These are phyloP conservation scores for Incumbomyces delicatus DNA, from an alignment of 2,329 filamentous ascomycete species.

Conservation along the genomic window DNA sequence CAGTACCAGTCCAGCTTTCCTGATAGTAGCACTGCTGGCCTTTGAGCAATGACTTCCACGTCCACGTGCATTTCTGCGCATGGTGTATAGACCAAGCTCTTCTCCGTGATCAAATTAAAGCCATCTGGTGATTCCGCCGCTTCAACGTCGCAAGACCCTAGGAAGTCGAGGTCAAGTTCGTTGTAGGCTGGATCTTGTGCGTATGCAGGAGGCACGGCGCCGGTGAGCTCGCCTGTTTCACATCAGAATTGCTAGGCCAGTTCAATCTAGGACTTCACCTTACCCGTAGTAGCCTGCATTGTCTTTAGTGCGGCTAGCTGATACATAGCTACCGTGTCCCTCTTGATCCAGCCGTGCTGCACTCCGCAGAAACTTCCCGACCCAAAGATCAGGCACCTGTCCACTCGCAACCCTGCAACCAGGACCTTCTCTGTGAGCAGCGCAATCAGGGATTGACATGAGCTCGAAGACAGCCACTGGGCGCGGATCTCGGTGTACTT, in stretches of 20 bases:
- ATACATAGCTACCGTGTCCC: not conserved
- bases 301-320: conserved; percentile 5
- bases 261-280: not conserved
- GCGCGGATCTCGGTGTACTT: not conserved
- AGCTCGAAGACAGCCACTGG: conserved; percentile 2
- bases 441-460: not conserved
- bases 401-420: not conserved
- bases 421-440: conserved; percentile 1
- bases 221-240: not conserved
- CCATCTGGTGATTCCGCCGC: not conserved
- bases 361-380: conserved; percentile 6
- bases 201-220: not conserved
- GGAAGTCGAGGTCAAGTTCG: conserved; percentile 6
- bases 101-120: conserved; percentile 5
- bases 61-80: conserved; percentile 1
- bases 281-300: conserved; percentile 3
- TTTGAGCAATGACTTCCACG: not conserved
- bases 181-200: conserved; percentile 8
- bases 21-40: conserved; percentile 1
- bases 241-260: not conserved
- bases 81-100: conserved; percentile 6
- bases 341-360: conserved; percentile 5
- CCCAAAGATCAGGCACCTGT: conserved; percentile 7
- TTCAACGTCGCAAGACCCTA: not conserved
- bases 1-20: conserved; percentile 3